phyloP scores from a whole-genome alignment of 805 yeast genomes.

The Lachancea nothofagi region DNA sequence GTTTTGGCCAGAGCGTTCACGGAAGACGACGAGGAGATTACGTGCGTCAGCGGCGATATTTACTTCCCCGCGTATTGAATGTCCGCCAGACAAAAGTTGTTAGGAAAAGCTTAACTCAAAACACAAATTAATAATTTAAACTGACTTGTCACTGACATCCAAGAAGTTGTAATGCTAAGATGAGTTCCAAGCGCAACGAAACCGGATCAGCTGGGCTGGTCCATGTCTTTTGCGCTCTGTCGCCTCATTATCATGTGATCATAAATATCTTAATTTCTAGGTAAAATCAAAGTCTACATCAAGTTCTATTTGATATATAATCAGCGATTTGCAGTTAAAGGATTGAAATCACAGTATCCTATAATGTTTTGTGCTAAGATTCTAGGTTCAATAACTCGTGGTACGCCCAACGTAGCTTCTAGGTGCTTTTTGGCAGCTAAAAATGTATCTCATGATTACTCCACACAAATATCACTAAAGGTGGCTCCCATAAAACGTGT shows the following conservation, averaged over 20 bases:
- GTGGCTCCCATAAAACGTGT: conserved; percentile 75
- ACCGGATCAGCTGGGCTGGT: neutral
- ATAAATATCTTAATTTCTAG: no score
- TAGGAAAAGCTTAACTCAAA: neutral
- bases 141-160: no score
- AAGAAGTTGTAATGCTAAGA: no score
- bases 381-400: no score
- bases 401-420: neutral
- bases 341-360: no score
- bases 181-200: no score
- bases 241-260: neutral
- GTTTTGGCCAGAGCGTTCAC: conserved; percentile 90
- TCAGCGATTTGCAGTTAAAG: no score
- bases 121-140: no score
- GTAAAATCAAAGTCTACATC: no score
- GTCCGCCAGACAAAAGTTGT: neutral
- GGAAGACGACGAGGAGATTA: conserved; percentile 68
- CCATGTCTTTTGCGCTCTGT: no score
- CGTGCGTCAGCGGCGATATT: conserved; percentile 75
- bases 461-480: conserved; percentile 42
- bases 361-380: no score
- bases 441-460: neutral
- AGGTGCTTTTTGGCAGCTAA: neutral
- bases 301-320: no score
- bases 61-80: conserved; percentile 35